Base-by-base conservation (phyloP, 2,329 filamentous ascomycete species). In the Colletotrichum zoysiae region DNA sequence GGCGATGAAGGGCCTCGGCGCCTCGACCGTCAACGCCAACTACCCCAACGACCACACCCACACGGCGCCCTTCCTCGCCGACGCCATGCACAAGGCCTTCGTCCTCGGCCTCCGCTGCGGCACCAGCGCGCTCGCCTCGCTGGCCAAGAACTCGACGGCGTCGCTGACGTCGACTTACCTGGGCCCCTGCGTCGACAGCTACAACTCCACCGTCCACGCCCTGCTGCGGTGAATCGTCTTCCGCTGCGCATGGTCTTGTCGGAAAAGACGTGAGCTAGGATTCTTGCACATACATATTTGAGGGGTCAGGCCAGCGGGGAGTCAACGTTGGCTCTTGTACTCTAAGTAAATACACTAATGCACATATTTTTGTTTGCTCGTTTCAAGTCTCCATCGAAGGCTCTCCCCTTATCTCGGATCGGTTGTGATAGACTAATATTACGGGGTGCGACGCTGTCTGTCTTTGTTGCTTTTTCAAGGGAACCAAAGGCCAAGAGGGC, bases 11-110 rank as follows among this genome's bases (percentile, higher is more conserved):
- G 80, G 81, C 18, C 76, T 90, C 57, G 88, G 89, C 0, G 81
- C 79, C 51, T 71, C 80, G 0, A 83, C 80, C 4, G 87, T 90
- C 35, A 85, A 90, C 77, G 80, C 81, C 0, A 83, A 86, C 73
- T 92, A 86, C 73, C 87, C 89, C 0, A 83, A 84, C 26, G 89
- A 91, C 75, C 89, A 92, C 78, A 92, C 89, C 0, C 90, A 91
- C 78, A 91, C 89, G 2, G 86, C 84, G 63, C 81, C 87, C 0
- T 81, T 79, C 38, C 86, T 89, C n/a, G 89, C 90, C 1, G 82
- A 88, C 71, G 80, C 86, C 5, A 86, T 88, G 65, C 85, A 88
- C 0, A 82, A 87, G 75, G 85, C 87, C 6, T 92, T 91, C 75
- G 85, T 89, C 7, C 86, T 88, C 75, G 88, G 83, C 0, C 77